Evolutionary conservation across 2,329 filamentous ascomycete genomes (phyloP), one percentile per base, ranked within the genome.

Genomic region (Diaporthe ampelina): DNA sequence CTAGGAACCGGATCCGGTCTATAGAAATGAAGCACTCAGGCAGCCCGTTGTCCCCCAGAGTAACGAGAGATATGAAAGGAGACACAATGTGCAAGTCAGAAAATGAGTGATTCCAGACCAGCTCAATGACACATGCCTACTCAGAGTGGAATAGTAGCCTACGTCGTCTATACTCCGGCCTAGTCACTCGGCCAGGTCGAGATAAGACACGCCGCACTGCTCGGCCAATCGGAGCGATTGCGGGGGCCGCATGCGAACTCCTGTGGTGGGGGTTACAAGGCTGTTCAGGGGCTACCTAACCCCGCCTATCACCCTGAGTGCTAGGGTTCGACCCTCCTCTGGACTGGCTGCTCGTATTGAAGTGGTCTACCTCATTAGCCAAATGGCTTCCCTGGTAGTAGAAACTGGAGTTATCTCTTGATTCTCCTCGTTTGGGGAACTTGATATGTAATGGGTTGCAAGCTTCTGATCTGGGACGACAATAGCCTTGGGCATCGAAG

Each of bases 61-160:
- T n/a, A n/a, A n/a, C n/a, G n/a, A n/a, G n/a, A 61, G n/a, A 19
- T 9, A 61, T 17, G 7, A 5, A 26, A 54, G 40, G 21, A 40
- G 26, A 50, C n/a, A 45, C 58, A 43, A 72, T 54, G 45, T 26
- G 45, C 63, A 26, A 52, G 15, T 9, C 54, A 54, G 0, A 19
- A 19, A n/a, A 3, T n/a, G 56, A 48, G 32, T 61, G 29, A 57
- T 71, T 37, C 56, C 13, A 26, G 37, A 48, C 58, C 35, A 72
- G 48, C 57, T 63, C 70, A 72, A 70, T 70, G 52, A 70, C 54
- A 70, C 67, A 70, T 57, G 67, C 52, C 37, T 54, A 35, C 35
- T 54, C 63, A 68, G 54, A 24, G n/a, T 8, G 50, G 63, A 17
- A 11, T 40, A 52, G 4, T 67, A 35, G 29, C 45, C 61, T 50